A percentile compares a stretch with the other conserved stretches of the same genome.
phyloP scores from a whole-genome alignment of 2,329 filamentous ascomycete species.

The Sphaerostilbella broomeana region DNA sequence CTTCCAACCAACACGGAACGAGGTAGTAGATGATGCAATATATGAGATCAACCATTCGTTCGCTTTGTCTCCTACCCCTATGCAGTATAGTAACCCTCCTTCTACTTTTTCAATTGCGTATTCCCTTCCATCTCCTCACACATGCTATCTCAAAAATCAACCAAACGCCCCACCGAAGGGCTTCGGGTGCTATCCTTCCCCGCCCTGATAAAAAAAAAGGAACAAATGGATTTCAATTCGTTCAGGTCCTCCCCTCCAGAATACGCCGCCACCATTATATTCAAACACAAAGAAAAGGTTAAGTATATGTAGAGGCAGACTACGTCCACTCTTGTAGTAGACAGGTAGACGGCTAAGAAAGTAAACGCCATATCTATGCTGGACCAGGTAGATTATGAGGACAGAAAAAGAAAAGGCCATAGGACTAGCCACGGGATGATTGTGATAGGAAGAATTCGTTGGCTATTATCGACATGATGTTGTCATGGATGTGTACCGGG shows the following conservation, averaged over 20 bases:
- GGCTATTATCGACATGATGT: conserved; percentile 13
- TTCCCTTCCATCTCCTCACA: conserved; percentile 5
- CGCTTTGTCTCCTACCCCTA: conserved; percentile 5
- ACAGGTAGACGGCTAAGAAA: conserved; percentile 17
- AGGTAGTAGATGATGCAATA: too few species aligned
- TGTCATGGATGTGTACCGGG: too few species aligned
- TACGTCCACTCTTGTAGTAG: conserved; percentile 14
- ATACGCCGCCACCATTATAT: conserved; percentile 22
- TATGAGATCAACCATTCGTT: conserved; percentile 16
- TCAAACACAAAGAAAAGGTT: conserved; percentile 19
- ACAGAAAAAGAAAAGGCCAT: conserved; percentile 1
- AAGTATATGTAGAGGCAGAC: conserved; percentile 24
- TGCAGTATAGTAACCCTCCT: conserved; percentile 1
- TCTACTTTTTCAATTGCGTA: conserved; percentile 8
- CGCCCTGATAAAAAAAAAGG: conserved; percentile 17
- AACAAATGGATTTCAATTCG: conserved; percentile 20
- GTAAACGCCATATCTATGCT: conserved; percentile 30
- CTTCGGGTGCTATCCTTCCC: conserved; percentile 14
- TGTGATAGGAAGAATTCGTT: conserved; percentile 12
- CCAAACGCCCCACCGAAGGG: conserved; percentile 15
- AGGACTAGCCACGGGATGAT: conserved; percentile 19
- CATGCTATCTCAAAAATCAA: conserved; percentile 15
- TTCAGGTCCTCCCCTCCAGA: conserved; percentile 16
- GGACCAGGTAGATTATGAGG: conserved; percentile 19
- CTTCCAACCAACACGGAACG: too few species aligned